Evolutionary conservation across 495 filamentous ascomycete genomes (phyloP), one percentile per base, ranked within the genome.

Genomic region (Tuber calosporum): DNA sequence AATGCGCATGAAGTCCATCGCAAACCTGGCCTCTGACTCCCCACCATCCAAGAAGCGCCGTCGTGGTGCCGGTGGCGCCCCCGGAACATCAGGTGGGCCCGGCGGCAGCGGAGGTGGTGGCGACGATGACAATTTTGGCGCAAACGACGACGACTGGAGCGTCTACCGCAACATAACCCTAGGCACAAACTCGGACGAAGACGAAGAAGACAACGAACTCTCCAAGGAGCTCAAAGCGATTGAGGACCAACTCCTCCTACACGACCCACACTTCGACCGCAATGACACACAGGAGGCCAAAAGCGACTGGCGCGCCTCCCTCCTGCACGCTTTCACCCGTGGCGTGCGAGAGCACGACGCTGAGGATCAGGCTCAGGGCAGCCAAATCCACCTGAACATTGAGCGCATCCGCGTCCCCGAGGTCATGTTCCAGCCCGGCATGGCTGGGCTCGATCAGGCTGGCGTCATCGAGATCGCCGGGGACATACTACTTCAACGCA

Each of bases 1-100:
- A 79, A 93, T 95, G 85, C 92, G 95, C 40, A 99, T 99, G 95
- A 97, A 98, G 84, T 93, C 88, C 22, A 90, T 99, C n/a, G 96
- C 95, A 58, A 97, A 96, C 77, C 90, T 99, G 2, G 95, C 95
- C 22, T 93, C 94, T 0, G 95, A 99, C 83, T 89, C 89, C 30
- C 94, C 94, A 0, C 83, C 85, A 9, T 84, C 84, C 7, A 93
- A 93, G 82, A 94, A 94, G 80, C 88, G 94, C 48, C 87, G 95
- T 37, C 87, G 92, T 17, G 85, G 86, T 40, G 90, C 90, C 26
- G 85, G 22, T 9, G 48, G 83, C 36, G 84, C 68, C 72, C 1
- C 69, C 72, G 17, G 73, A 68, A 3, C 48, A 58, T 68, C 70
- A n/a, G n/a, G 68, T 1, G 77, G 72, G 2, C 30, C 68, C 0